These are phyloP conservation scores for Euclidium syriacum DNA, from an alignment of 345 rosid species.

Conservation along the genomic window DNA sequence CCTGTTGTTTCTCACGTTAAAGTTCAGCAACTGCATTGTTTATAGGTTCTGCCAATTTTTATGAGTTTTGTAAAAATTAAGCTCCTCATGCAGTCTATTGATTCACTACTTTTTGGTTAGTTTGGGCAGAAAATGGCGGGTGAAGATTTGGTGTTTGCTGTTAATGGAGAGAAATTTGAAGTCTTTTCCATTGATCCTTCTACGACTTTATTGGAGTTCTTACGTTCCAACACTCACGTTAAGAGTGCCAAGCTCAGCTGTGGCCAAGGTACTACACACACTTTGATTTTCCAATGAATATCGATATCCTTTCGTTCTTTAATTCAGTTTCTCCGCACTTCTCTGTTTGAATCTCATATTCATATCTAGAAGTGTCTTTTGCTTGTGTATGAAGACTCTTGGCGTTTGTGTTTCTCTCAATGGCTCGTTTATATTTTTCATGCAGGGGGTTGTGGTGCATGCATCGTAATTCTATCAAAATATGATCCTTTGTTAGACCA, in stretches of 20 bases:
- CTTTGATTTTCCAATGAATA: not conserved
- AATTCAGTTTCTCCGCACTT: not conserved
- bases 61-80: not conserved
- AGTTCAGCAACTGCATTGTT: too few species aligned
- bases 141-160: constrained; percentile 47
- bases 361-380: too few species aligned
- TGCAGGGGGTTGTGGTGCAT: constrained; percentile 82
- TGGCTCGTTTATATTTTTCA: not conserved
- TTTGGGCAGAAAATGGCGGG: constrained; percentile 25
- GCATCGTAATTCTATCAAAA: constrained; percentile 57
- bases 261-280: constrained; percentile 51
- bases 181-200: constrained; percentile 49
- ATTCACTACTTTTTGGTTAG: not conserved
- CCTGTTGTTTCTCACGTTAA: not conserved
- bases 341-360: not conserved
- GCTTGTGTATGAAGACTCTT: not conserved
- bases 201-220: constrained; percentile 67
- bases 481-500: constrained; percentile 40
- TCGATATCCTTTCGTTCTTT: not conserved
- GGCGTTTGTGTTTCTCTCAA: not conserved
- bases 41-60: too few species aligned
- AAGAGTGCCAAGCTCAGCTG: constrained; percentile 81
- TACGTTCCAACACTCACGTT: constrained; percentile 55
- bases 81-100: not conserved
- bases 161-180: constrained; percentile 64